Evolutionary conservation across 306 rosid species (phyloP), one percentile per base, ranked within the genome.

Genomic region (Datisca glomerata): DNA sequence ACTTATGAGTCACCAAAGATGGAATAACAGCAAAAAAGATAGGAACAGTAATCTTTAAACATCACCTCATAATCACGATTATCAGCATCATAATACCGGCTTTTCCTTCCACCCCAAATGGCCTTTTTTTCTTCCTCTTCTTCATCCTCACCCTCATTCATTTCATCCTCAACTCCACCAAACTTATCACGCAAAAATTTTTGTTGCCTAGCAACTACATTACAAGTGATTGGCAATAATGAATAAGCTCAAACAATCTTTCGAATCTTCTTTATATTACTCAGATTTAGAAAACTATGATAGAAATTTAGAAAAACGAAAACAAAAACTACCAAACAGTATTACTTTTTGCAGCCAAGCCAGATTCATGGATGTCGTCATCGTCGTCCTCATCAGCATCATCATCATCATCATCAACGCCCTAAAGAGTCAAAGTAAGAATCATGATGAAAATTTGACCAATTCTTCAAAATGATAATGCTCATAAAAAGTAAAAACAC

Each of bases 1-100:
- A 36, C 34, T 21, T n/a, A n/a, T n/a, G n/a, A n/a, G n/a, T n/a
- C 31, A 10, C 18, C 12, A 21, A 49, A 32, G 13, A 15, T 34
- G 2, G 35, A 22, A 20, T 21, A 32, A 36, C 24, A 21, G 4
- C 2, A 41, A 7, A 12, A 24, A 21, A 18, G 17, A 17, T 16
- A 7, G 12, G 21, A 51, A 5, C 14, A 25, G 8, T 34, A 45
- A 51, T 29, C 12, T 36, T 29, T 51, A 46, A 41, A 46, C 36
- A 38, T 57, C 66, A 80, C 97, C 82, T 89, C 89, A 48, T 63
- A 69, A 72, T 80, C 71, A 43, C 70, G 67, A 75, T 83, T 89
- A 21, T 89, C 97, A 56, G 80, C 97, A 60, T 72, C 68, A 8
- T 73, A 64, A 57, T 79, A 70, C 3, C 41, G 18, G 45, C 32